These are phyloP conservation scores for Xylariaceae sp. DNA, from an alignment of 2,329 filamentous ascomycete species.

Conservation along the genomic window DNA sequence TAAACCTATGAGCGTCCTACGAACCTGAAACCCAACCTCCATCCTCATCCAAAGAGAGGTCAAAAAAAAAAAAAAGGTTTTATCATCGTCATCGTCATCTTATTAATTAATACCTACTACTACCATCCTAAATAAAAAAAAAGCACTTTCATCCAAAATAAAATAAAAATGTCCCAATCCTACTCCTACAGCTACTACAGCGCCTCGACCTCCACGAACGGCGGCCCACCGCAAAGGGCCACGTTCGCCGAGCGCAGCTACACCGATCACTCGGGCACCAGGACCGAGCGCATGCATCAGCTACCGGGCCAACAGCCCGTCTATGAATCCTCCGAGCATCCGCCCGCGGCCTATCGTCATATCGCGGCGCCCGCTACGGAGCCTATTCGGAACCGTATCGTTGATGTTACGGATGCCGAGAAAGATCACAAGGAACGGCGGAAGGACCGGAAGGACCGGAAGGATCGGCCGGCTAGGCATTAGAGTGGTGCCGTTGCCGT, in stretches of 20 bases:
- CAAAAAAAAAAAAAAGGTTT: no score
- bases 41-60: no score
- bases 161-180: conserved; percentile 4
- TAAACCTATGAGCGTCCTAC: no score
- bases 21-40: no score
- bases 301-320: conserved; percentile 17
- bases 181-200: conserved; percentile 18
- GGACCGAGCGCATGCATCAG: conserved; percentile 14
- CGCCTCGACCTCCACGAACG: conserved; percentile 14
- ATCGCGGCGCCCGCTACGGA: not conserved
- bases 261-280: conserved; percentile 12
- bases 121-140: not conserved
- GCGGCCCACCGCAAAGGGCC: conserved; percentile 7
- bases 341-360: not conserved
- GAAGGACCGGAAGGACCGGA: conserved; percentile 12
- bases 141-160: not conserved
- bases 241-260: conserved; percentile 18
- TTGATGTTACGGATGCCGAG: conserved; percentile 13
- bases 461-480: not conserved
- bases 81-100: no score
- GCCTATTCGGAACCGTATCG: conserved; percentile 13
- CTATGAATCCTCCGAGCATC: conserved; percentile 10
- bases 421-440: conserved; percentile 10
- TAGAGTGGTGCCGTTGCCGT: no score
- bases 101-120: no score